phyloP scores from a whole-genome alignment of 2,329 filamentous ascomycete genomes.

The Aspergillus chevalieri region DNA sequence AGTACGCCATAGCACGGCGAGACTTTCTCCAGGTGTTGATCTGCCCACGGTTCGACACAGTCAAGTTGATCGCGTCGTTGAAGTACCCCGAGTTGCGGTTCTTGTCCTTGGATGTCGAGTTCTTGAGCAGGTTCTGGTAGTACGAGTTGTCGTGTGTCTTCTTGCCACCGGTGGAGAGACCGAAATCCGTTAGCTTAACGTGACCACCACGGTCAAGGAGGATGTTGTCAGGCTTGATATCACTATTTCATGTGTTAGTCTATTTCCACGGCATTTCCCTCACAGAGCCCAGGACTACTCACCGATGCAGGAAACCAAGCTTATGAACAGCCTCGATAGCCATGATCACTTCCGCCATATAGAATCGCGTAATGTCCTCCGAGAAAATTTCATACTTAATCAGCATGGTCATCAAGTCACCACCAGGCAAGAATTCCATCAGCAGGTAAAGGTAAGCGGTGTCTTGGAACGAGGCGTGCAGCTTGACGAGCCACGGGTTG shows the following conservation, averaged over 20 bases:
- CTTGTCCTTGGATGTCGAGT: constrained; percentile 61
- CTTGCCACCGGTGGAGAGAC: constrained; percentile 94
- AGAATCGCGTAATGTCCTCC: constrained; percentile 96
- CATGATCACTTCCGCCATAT: constrained; percentile 96
- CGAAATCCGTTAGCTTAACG: constrained; percentile 97
- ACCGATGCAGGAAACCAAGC: constrained; percentile 97
- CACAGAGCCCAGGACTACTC: constrained; percentile 31
- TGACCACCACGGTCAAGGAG: constrained; percentile 90
- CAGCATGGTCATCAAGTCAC: constrained; percentile 99
- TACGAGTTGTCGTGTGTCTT: constrained; percentile 97
- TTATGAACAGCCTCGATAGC: constrained; percentile 99
- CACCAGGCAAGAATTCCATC: constrained; percentile 98
- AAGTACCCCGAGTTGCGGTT: constrained; percentile 93
- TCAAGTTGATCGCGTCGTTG: constrained; percentile 89
- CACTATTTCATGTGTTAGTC: constrained; percentile 49
- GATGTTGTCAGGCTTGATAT: constrained; percentile 99
- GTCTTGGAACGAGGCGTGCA: constrained; percentile 97
- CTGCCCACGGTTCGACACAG: constrained; percentile 92
- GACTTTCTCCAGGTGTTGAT: constrained; percentile 99
- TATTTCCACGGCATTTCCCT: constrained; percentile 4
- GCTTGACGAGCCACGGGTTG: constrained; percentile 97
- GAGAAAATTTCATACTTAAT: constrained; percentile 99
- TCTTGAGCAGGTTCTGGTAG: constrained; percentile 91
- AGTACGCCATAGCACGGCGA: constrained; percentile 91
- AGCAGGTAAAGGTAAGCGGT: constrained; percentile 95